These are phyloP conservation scores for Leishmania mexicana DNA, from an alignment of 208 protist species.

Conservation along the genomic window DNA sequence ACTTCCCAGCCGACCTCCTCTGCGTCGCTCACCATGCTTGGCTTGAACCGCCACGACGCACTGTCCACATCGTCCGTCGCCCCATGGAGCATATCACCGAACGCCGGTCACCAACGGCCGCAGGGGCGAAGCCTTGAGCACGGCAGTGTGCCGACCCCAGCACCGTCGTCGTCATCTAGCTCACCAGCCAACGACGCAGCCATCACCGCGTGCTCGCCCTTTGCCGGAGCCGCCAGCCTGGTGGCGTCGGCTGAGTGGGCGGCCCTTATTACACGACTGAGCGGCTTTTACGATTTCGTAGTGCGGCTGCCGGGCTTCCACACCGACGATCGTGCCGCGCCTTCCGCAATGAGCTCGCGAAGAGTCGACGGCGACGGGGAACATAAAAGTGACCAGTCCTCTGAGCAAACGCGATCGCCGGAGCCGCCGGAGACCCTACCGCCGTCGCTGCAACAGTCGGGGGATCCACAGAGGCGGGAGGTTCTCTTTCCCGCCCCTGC, in stretches of 20 bases:
- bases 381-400: background rate
- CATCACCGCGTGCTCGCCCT: background rate
- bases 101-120: background rate
- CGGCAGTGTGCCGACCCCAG: background rate
- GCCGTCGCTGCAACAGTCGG: background rate
- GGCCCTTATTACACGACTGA: constrained; percentile 5
- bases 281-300: constrained; percentile 23
- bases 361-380: background rate
- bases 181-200: background rate
- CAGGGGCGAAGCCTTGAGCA: background rate
- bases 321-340: background rate
- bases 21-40: background rate
- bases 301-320: background rate
- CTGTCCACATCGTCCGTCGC: constrained; percentile 5
- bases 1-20: background rate
- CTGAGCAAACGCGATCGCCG: background rate
- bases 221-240: background rate
- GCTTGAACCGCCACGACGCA: constrained; percentile 12
- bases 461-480: background rate
- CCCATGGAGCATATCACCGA: constrained; percentile 1
- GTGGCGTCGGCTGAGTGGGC: background rate
- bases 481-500: background rate
- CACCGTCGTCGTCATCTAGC: background rate
- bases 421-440: background rate
- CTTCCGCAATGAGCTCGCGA: background rate